Evolutionary conservation across 2,329 filamentous ascomycete species (phyloP), one percentile per base, ranked within the genome.

Genomic region (Helminthosporium solani): DNA sequence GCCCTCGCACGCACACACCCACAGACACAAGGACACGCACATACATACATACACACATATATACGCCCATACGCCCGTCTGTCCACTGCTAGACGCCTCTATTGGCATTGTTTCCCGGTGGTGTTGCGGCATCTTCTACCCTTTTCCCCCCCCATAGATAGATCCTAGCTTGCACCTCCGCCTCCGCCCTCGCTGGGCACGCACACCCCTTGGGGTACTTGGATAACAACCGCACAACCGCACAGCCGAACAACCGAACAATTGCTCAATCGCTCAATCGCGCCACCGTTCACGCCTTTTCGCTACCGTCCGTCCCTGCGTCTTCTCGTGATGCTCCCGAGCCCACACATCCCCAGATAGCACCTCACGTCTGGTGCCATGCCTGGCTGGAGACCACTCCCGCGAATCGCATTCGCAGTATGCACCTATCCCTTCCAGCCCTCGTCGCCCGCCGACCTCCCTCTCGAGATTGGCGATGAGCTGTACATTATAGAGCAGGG

Each of bases 401-500:
- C 91, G 73, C 88, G 90, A 65, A 96, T 99, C 77, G 94, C 91
- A 68, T 99, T 97, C 78, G 95, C 92, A 61, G 88, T 99, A 72
- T 94, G 92, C 78, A 91, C 86, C 58, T 95, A 91, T 71, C 94
- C 94, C 30, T 99, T 99, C 75, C 81, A 87, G 61, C 88, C 94
- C 50, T 86, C 88, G 49, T 86, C 86, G 56, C 84, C 90, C 43
- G 88, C 90, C 69, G 94, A 99, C 73, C 84, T 99, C 16, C 94
- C 95, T 8, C 86, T 99, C 68, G 91, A 99, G 73, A 89, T 99
- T 54, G 94, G 94, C 70, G 94, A 99, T 80, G 94, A 99, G 74
- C 79, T 99, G 55, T 99, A 99, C 75, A 95, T 99, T 57, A 96
- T 99, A 67, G 92, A 97, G 73, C 90, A 97, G 73, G 95, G 92